phyloP scores from a whole-genome alignment of 176 grass and related monocot species.

The Phragmites australis region DNA sequence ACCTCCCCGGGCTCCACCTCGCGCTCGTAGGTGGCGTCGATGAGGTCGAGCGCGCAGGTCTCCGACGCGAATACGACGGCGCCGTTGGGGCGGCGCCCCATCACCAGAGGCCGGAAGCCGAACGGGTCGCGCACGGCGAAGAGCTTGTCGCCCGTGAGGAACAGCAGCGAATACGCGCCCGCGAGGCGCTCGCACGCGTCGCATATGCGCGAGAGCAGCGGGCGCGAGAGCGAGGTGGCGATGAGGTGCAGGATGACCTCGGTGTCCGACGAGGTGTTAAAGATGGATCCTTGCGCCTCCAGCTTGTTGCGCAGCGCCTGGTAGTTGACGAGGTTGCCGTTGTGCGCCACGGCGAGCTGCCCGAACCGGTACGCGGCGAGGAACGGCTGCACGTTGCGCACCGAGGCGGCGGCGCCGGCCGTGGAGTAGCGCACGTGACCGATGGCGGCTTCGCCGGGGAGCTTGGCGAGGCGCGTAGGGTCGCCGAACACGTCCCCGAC shows the following conservation, averaged over 20 bases:
- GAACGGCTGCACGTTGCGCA: slow-evolving; percentile 88
- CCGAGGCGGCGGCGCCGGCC: slow-evolving; percentile 49
- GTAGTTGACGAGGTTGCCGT: slow-evolving; percentile 91
- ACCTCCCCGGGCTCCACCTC: slow-evolving; percentile 91
- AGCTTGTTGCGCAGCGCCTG: slow-evolving; percentile 55
- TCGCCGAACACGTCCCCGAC: slow-evolving; percentile 78
- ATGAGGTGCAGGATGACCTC: slow-evolving; percentile 98
- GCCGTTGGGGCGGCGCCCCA: slow-evolving; percentile 78
- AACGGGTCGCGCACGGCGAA: slow-evolving; percentile 80
- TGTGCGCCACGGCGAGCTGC: slow-evolving; percentile 81
- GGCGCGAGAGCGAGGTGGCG: slow-evolving; percentile 70
- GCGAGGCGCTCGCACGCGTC: slow-evolving; percentile 72
- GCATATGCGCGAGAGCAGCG: slow-evolving; percentile 74
- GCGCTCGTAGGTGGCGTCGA: slow-evolving; percentile 70
- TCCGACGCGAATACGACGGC: slow-evolving; percentile 88
- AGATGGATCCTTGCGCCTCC: slow-evolving; percentile 84
- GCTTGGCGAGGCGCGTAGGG: slow-evolving; percentile 44
- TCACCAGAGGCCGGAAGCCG: slow-evolving; percentile 88
- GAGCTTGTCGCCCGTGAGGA: slow-evolving; percentile 80
- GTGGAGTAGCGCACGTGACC: slow-evolving; percentile 92
- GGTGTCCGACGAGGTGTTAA: slow-evolving; percentile 89
- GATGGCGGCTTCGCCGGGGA: slow-evolving; percentile 63
- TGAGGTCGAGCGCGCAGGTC: slow-evolving; percentile 91
- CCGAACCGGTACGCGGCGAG: slow-evolving; percentile 83
- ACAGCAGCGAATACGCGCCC: slow-evolving; percentile 85